Evolutionary conservation across 139 green algal species (phyloP).

Genomic region (Picochlorum sp.): DNA sequence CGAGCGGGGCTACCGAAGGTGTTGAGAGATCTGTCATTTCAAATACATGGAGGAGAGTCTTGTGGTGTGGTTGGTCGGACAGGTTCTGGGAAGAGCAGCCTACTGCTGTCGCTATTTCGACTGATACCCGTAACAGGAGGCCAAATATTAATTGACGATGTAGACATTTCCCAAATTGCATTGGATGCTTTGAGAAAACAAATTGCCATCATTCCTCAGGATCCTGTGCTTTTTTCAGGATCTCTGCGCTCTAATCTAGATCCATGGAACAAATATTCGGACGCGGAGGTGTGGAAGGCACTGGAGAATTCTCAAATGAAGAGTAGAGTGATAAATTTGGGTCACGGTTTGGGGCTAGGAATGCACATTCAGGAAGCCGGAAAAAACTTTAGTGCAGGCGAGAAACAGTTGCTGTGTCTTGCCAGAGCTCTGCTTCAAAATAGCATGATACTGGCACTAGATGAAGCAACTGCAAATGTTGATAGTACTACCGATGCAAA

Average conservation of each 20-base stretch:
- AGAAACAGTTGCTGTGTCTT: constrained; percentile 86
- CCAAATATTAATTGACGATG: constrained; percentile 53
- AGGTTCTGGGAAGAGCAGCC: constrained; percentile 60
- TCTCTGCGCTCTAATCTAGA: constrained; percentile 73
- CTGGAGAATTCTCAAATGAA: constrained; percentile 50
- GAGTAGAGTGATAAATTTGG: constrained; percentile 9
- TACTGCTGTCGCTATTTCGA: constrained; percentile 74
- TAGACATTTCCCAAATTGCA: constrained; percentile 50
- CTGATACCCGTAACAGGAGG: constrained; percentile 63
- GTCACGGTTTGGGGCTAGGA: constrained; percentile 60
- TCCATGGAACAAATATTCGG: constrained; percentile 45
- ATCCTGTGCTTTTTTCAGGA: constrained; percentile 70
- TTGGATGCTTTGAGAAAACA: constrained; percentile 59
- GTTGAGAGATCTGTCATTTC: constrained; percentile 57
- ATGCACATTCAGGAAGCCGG: constrained; percentile 64
- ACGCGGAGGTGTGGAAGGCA: constrained; percentile 54
- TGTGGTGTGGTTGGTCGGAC: constrained; percentile 68
- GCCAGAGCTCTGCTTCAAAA: constrained; percentile 47
- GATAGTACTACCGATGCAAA: constrained; percentile 68
- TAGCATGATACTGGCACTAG: constrained; percentile 27
- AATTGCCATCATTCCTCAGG: constrained; percentile 74
- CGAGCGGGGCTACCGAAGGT: constrained; percentile 55
- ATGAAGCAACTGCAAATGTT: constrained; percentile 83
- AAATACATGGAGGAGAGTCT: constrained; percentile 24
- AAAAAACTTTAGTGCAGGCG: constrained; percentile 66